Percentiles rank a stretch among this genome's conserved stretches.
phyloP scores from a whole-genome alignment of 495 filamentous ascomycete genomes.

The Xylaria curta region DNA sequence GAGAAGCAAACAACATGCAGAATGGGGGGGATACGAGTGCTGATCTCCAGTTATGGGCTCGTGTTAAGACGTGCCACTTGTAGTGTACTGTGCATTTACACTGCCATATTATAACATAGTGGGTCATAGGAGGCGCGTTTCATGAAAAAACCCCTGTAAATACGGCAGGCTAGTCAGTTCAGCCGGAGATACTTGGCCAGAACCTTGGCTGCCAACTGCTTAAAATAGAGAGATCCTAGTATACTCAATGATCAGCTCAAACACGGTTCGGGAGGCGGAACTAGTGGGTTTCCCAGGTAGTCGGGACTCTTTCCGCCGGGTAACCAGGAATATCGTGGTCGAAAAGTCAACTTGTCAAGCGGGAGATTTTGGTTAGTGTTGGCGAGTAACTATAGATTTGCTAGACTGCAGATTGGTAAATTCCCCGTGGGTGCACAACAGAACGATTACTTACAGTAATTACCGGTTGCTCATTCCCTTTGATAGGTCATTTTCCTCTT shows the following conservation, averaged over 20 bases:
- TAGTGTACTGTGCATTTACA: not conserved
- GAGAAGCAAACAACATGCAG: not conserved
- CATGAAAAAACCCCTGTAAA: not conserved
- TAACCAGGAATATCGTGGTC: not conserved
- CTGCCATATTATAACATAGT: not conserved
- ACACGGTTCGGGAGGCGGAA: not conserved
- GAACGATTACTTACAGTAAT: not conserved
- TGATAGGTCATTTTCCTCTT: not conserved
- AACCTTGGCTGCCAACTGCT: not conserved
- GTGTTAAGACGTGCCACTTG: not conserved
- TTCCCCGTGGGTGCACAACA: not conserved
- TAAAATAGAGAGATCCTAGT: conserved; percentile 15
- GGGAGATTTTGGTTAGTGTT: not conserved
- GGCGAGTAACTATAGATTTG: not conserved
- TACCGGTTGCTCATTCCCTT: not conserved
- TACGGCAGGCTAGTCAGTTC: not conserved
- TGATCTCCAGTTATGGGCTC: conserved; percentile 1
- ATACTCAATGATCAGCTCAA: not conserved
- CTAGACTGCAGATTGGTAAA: not conserved
- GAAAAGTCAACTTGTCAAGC: not conserved
- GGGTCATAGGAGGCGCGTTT: conserved; percentile 1
- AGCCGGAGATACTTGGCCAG: not conserved
- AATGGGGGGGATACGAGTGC: not conserved
- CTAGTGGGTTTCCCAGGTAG: conserved; percentile 10
- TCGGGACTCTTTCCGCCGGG: not conserved